phyloP scores from a whole-genome alignment of 768 basidiomycete species.

The Suillus plorans region DNA sequence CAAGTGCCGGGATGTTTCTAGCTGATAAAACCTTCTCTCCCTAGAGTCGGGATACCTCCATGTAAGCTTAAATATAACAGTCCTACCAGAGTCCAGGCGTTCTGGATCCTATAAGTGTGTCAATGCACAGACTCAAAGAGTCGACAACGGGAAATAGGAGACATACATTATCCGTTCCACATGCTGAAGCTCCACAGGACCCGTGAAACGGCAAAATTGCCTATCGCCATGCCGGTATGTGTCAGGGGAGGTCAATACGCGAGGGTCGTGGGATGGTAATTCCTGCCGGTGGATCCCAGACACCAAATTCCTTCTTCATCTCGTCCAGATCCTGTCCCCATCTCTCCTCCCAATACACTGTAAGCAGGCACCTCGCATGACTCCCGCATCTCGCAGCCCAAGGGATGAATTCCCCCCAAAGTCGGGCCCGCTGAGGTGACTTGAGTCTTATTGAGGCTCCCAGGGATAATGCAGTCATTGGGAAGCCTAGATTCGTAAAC shows the following conservation, averaged over 20 bases:
- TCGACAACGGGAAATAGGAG: too few relatives aligned
- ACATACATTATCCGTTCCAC: too few relatives aligned
- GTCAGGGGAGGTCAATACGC: background rate
- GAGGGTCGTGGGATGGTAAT: conserved; percentile 15
- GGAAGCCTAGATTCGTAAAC: conserved; percentile 87
- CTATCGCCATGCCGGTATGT: background rate
- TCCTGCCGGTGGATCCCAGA: conserved; percentile 71
- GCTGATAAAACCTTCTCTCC: too few relatives aligned
- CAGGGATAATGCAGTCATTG: conserved; percentile 82
- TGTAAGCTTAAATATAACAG: too few relatives aligned
- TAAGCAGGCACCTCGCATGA: conserved; percentile 72
- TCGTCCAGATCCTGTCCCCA: conserved; percentile 85
- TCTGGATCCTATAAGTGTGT: too few relatives aligned
- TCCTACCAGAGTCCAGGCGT: too few relatives aligned
- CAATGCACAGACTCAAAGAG: too few relatives aligned
- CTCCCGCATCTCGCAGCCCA: conserved; percentile 91
- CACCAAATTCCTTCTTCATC: conserved; percentile 81
- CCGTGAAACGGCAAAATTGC: background rate
- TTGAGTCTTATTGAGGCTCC: conserved; percentile 39
- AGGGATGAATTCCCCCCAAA: conserved; percentile 82
- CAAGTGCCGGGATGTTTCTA: too few relatives aligned
- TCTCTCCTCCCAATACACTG: conserved; percentile 94
- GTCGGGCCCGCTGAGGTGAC: conserved; percentile 45
- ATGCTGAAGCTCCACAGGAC: background rate
- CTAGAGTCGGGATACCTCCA: too few relatives aligned